Base-by-base conservation (phyloP, 768 basidiomycete genomes). In the Leccinum obscurum region DNA sequence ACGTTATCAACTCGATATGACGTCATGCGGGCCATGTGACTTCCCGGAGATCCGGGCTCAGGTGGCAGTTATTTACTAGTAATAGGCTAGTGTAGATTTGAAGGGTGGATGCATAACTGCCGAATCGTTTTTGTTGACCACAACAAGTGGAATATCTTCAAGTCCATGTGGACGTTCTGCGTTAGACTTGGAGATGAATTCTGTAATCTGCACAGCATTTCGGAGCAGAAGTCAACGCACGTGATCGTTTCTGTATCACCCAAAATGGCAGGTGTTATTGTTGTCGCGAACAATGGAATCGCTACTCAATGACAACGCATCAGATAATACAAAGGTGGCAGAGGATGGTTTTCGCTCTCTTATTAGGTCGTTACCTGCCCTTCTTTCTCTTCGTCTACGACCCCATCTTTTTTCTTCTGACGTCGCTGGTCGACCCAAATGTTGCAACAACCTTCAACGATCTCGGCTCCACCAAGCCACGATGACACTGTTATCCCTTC, bases 381-480 rank as follows among this genome's bases (percentile, higher is more conserved):
- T 61, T 57, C 46, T 50, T 59, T 64, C 49, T 55, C 50, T 56
- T 50, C 32, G 26, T 68, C 57, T 53, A 60, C 66, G 62, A 54
- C 30, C 37, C 59, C 62, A 20, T 52, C 5, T 54, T 24, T 20
- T 35, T 55, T 53, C 51, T 62, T 34, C 64, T 64, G 56, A 67
- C 72, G 76, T 77, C 76, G 76, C 76, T 67, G 76, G 76, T 55
- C 76, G 76, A 77, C 76, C 60, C 59, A 54, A 74, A 77, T 72
- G 74, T 64, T 72, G 56, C 61, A 46, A 6, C 44, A 64, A 52
- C 65, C 66, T 55, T 58, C 69, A 58, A 70, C 69, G 61, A 67
- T 67, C 58, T 66, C 65, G 61, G 70, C 77, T 3, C 83, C 84
- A 32, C 83, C 86, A 34, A 83, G 85, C 54, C 77, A 77, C 68